Evolutionary conservation across 2,329 filamentous ascomycete species (phyloP).

Genomic region (Botrytis porri): DNA sequence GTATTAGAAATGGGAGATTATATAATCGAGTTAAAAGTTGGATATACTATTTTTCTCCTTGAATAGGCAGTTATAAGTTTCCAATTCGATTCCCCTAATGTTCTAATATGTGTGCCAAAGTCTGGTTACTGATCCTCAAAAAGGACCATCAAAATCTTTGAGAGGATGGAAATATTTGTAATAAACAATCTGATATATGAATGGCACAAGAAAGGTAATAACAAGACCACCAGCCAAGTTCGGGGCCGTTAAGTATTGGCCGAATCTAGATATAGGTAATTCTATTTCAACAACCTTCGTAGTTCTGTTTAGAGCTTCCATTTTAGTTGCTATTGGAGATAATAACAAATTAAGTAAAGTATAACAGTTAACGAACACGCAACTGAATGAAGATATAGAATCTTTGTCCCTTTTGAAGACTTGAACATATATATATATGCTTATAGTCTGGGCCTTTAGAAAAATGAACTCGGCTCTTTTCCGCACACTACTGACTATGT

Average conservation of each 20-base stretch:
- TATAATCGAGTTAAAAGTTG: neutral
- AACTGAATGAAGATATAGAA: slow-evolving; percentile 1
- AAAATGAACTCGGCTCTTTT: slow-evolving; percentile 5
- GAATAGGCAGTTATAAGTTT: slow-evolving; percentile 42
- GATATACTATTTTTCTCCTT: slow-evolving; percentile 48
- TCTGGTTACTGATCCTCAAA: slow-evolving; percentile 52
- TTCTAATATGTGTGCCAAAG: slow-evolving; percentile 52
- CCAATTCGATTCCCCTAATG: slow-evolving; percentile 48
- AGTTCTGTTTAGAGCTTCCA: neutral
- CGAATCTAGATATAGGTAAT: neutral
- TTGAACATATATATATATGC: neutral
- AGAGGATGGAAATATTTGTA: slow-evolving; percentile 53
- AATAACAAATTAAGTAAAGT: neutral
- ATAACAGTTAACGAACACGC: neutral
- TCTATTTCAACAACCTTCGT: neutral
- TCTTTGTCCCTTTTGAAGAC: neutral
- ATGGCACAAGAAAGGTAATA: slow-evolving; percentile 1
- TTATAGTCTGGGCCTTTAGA: neutral
- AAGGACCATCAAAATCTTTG: slow-evolving; percentile 51
- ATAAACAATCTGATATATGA: slow-evolving; percentile 45
- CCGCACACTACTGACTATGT: neutral
- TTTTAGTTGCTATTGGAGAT: neutral
- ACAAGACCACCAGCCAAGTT: neutral
- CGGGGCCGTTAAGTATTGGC: neutral
- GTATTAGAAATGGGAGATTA: neutral